phyloP scores from a whole-genome alignment of 495 filamentous ascomycete species.

The Aspergillus affinis region DNA sequence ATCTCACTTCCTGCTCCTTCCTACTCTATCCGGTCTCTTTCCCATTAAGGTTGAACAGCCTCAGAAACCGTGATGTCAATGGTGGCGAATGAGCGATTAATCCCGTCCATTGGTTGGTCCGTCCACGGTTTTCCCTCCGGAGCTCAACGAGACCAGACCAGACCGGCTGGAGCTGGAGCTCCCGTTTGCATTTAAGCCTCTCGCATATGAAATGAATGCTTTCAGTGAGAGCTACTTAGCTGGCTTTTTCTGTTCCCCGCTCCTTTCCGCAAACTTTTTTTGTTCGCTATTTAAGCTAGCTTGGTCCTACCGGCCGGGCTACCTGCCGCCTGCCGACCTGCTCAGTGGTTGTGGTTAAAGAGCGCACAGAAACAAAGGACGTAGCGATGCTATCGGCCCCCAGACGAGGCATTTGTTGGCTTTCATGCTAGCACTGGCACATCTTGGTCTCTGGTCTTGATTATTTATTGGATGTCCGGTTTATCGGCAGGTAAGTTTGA shows the following conservation, averaged over 20 bases:
- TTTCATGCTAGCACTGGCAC: not conserved
- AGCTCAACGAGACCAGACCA: too few relatives aligned
- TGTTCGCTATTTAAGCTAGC: not conserved
- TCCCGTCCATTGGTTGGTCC: not conserved
- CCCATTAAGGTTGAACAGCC: not conserved
- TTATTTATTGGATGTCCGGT: too few relatives aligned
- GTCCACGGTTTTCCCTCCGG: not conserved
- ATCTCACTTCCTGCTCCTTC: not conserved
- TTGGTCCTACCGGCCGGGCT: too few relatives aligned
- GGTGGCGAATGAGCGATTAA: conserved; percentile 8
- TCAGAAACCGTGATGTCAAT: conserved; percentile 4
- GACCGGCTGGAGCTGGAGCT: not conserved
- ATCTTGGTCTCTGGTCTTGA: too few relatives aligned
- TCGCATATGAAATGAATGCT: not conserved
- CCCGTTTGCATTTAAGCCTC: not conserved
- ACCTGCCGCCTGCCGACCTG: too few relatives aligned
- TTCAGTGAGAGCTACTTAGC: not conserved
- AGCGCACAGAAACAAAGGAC: not conserved
- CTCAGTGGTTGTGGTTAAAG: not conserved
- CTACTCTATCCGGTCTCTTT: not conserved
- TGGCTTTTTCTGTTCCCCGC: too few relatives aligned
- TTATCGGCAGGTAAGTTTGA: too few relatives aligned
- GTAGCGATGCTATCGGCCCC: not conserved
- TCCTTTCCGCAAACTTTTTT: not conserved
- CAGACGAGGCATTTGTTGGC: not conserved